Evolutionary conservation across 1,284 basidiomycete species (phyloP), one percentile per base, ranked within the genome.

Genomic region (Puccinia sorghi): DNA sequence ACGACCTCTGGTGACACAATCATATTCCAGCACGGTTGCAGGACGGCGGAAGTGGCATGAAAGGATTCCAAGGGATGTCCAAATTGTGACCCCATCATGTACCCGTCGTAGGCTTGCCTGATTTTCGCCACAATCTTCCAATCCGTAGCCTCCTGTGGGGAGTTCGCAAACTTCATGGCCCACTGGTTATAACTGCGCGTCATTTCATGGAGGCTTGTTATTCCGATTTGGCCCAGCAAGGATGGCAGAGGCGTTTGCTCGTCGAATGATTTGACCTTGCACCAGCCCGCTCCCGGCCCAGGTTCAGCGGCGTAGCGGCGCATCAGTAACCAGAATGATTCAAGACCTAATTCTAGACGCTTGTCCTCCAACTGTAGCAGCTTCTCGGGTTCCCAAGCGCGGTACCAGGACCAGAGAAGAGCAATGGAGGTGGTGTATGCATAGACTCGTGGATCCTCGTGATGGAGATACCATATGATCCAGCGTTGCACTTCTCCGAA

Each of bases 401-500:
- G 25, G 54, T 57, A 57, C 54, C 54, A 57, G 22, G 4, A 27
- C n/a, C 25, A 57, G 54, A 57, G 54, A 15, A 57, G 54, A 57
- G 54, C 54, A 11, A 57, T 57, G 2, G 54, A 57, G 13, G 54
- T 57, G n/a, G 54, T 25, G 54, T 57, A 57, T 57, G 22, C 54
- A 57, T 27, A 57, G 54, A 20, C 27, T 2, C 8, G 3, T 27
- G 6, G 13, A 27, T 57, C 54, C 15, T 11, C 11, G 15, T 57
- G 54, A 57, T 57, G 54, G 27, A 57, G 7, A 9, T 57, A 57
- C 54, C 54, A 57, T 57, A 57, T 57, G 9, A 57, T 27, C 54
- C 22, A 27, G 22, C 54, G 22, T 57, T 57, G 54, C 9, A 57
- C 54, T 11, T n/a, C 22, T 27, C 54, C 54, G 9, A 57, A 57